Evolutionary conservation across 768 basidiomycete genomes (phyloP), one percentile per base, ranked within the genome.

Genomic region (Suillus placidus): DNA sequence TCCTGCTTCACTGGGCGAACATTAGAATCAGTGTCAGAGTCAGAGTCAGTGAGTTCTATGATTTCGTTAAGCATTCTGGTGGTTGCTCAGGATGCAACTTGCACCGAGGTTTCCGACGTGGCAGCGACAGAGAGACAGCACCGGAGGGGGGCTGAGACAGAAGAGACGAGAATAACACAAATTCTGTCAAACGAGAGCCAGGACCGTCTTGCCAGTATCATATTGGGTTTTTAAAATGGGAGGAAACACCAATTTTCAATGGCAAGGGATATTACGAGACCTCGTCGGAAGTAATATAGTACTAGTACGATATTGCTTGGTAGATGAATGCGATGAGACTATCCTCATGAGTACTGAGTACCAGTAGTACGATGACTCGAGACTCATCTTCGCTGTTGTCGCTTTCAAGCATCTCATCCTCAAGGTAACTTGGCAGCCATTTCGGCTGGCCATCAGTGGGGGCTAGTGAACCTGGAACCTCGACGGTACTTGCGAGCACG

Each of bases 31-130:
- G 38, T 40, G 16, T 52, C 64, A 23, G 38, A 51, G 16, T 52
- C 64, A 3, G 35, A 63, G 37, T 45, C 51, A 6, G 23, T 54
- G 3, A 38, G 62, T 40, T 63, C 37, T 37, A 32, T 63, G 23
- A 35, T 30, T 8, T 47, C 32, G 64, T 38, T n/a, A 23, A 54
- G 43, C 58, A 32, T 63, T 35, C 34, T 8, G 30, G 14, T 6
- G 18, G 8, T 30, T 9, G 35, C 23, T 55, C 26, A 26, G 26
- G n/a, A 42, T 32, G 42, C 32, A 23, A 34, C 20, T 37, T 26
- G 23, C 13, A 30, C 35, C 10, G 20, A 58, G 34, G 51, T 26
- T 6, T 34, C 26, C 16, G 20, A 51, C 13, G 32, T 16, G n/a
- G 62, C 13, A 10, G 20, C 16, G 32, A 23, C 49, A 18, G 6